These are phyloP conservation scores for Tephrocybe sp. DNA, from an alignment of 768 basidiomycete species.

Conservation along the genomic window DNA sequence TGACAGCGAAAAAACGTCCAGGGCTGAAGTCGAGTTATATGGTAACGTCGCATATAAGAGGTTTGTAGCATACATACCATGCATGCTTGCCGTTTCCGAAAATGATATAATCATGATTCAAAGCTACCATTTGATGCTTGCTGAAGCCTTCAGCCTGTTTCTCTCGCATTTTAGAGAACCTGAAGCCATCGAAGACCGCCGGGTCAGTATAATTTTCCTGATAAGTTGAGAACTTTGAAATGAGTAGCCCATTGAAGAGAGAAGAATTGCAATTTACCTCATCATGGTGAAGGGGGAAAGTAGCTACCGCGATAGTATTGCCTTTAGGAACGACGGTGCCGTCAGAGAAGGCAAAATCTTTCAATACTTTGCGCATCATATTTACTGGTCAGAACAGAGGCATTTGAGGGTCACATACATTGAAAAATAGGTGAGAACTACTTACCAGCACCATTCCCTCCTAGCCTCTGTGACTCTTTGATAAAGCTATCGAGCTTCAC, in stretches of 20 bases:
- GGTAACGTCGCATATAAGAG: background rate
- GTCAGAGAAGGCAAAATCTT: conserved; percentile 26
- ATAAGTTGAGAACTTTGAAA: background rate
- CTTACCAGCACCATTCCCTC: conserved; percentile 28
- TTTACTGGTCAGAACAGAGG: conserved; percentile 8
- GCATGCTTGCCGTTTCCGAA: conserved; percentile 30
- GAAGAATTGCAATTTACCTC: background rate
- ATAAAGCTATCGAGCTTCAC: conserved; percentile 46
- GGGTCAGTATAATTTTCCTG: conserved; percentile 20
- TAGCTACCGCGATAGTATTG: conserved; percentile 13
- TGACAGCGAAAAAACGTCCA: conserved; percentile 47
- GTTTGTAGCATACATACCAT: conserved; percentile 7
- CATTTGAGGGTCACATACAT: background rate
- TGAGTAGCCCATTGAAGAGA: background rate
- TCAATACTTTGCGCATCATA: conserved; percentile 19
- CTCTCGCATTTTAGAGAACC: conserved; percentile 32
- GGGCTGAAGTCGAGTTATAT: conserved; percentile 22
- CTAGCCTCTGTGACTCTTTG: conserved; percentile 35
- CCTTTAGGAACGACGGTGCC: conserved; percentile 27
- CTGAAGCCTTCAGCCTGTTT: conserved; percentile 18
- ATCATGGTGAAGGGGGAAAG: background rate
- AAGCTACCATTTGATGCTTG: conserved; percentile 28
- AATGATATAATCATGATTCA: conserved; percentile 22
- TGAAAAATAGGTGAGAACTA: background rate
- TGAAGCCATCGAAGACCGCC: conserved; percentile 36